Percentiles rank a stretch among this genome's conserved stretches.
These are phyloP conservation scores for Eucalyptus erythrocorys DNA, from an alignment of 345 rosid genomes.

Conservation along the genomic window DNA sequence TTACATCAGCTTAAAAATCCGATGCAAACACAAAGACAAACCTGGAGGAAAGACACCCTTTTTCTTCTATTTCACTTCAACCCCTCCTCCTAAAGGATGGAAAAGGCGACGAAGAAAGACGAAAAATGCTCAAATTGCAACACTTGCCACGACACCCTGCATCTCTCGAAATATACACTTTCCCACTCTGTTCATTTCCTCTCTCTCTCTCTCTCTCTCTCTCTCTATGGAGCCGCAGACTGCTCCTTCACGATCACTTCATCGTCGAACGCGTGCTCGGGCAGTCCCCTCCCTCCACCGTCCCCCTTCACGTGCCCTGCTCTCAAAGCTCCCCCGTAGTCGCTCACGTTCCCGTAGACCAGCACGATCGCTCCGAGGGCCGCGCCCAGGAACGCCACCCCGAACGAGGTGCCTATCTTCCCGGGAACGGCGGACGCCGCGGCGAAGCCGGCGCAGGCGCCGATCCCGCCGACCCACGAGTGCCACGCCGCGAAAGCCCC, in stretches of 20 bases:
- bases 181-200: neutral
- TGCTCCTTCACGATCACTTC: neutral
- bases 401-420: neutral
- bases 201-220: neutral
- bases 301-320: conserved; percentile 1
- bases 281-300: neutral
- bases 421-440: neutral
- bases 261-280: neutral
- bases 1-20: neutral
- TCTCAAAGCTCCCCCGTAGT: neutral
- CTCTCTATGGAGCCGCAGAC: neutral
- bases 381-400: neutral
- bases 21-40: neutral
- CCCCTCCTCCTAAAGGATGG: neutral
- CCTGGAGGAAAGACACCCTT: neutral
- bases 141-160: neutral
- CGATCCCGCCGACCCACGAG: conserved; percentile 1
- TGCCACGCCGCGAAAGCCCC: conserved; percentile 5
- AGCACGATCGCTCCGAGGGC: neutral
- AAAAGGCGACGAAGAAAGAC: neutral
- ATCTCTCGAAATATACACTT: neutral
- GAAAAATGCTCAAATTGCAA: neutral
- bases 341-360: conserved; percentile 5
- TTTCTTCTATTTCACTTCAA: neutral
- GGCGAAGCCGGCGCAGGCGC: neutral